These are phyloP conservation scores for Chrysanthemum makinoi DNA, from an alignment of 129 eudicot species.

Conservation along the genomic window DNA sequence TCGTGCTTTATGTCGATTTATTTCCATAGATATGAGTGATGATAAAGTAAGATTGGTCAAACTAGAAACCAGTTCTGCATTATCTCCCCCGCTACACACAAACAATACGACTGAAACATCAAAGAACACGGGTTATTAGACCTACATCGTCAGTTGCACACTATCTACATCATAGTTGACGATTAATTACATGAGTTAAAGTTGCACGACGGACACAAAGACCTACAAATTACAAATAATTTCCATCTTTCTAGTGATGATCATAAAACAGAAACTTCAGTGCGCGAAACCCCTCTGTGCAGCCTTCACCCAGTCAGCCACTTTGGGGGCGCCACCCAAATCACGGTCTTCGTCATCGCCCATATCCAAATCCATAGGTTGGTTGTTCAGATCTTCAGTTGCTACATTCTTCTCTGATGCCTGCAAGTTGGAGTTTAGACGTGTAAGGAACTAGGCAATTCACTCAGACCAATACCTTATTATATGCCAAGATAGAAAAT, in stretches of 20 bases:
- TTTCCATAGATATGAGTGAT: too few relatives aligned
- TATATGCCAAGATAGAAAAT: background rate
- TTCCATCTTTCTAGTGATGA: constrained; percentile 17
- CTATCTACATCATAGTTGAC: constrained; percentile 27
- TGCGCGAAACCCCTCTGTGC: constrained; percentile 35
- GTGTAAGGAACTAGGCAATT: background rate
- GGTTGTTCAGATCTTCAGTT: constrained; percentile 30
- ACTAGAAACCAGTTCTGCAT: constrained; percentile 7
- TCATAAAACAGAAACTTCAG: constrained; percentile 4
- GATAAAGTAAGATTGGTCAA: background rate
- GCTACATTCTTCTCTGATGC: constrained; percentile 26
- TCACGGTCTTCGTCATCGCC: constrained; percentile 29
- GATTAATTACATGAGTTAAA: constrained; percentile 30
- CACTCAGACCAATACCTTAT: background rate
- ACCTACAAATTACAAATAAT: constrained; percentile 24
- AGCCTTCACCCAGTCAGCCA: constrained; percentile 40
- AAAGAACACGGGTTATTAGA: constrained; percentile 16
- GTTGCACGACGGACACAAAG: constrained; percentile 2
- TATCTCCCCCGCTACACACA: background rate
- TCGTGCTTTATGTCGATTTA: too few relatives aligned
- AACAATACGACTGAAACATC: background rate
- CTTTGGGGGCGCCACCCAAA: constrained; percentile 31
- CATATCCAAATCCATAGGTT: constrained; percentile 33
- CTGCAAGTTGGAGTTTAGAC: constrained; percentile 15
- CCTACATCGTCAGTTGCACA: constrained; percentile 27